phyloP scores from a whole-genome alignment of 345 rosid species.

The Arabidopsis suecica region DNA sequence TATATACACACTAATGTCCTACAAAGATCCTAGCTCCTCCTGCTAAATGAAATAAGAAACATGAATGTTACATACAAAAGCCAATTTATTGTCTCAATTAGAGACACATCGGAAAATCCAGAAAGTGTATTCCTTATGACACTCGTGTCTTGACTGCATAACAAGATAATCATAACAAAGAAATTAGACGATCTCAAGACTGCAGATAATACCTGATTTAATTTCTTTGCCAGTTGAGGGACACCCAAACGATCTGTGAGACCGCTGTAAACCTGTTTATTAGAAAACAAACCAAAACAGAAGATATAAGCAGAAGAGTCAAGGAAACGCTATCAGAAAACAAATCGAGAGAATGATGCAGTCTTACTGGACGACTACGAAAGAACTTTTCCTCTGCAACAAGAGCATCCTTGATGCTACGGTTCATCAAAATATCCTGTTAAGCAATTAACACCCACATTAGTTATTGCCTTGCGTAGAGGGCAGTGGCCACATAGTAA shows the following conservation, averaged over 20 bases:
- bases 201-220: constrained; percentile 73
- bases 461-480: not conserved
- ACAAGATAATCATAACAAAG: not conserved
- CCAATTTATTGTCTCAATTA: not conserved
- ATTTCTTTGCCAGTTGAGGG: constrained; percentile 91
- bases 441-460: constrained; percentile 17
- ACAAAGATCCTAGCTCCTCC: not conserved
- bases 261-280: constrained; percentile 69
- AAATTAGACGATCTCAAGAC: not conserved
- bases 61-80: not conserved
- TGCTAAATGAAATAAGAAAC: not conserved
- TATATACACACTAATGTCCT: constrained; percentile 15
- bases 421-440: constrained; percentile 85
- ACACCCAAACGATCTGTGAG: constrained; percentile 96
- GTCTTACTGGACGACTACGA: constrained; percentile 86
- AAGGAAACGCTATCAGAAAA: constrained; percentile 23
- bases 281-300: constrained; percentile 1
- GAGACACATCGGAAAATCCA: constrained; percentile 10
- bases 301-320: constrained; percentile 19
- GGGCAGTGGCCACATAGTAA: not conserved
- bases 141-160: not conserved
- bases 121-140: not conserved
- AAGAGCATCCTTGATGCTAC: constrained; percentile 91
- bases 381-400: constrained; percentile 94
- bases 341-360: constrained; percentile 21